Conservation (phyloP, 495 filamentous ascomycete genomes). For the Entonaema liquescens region DNA sequence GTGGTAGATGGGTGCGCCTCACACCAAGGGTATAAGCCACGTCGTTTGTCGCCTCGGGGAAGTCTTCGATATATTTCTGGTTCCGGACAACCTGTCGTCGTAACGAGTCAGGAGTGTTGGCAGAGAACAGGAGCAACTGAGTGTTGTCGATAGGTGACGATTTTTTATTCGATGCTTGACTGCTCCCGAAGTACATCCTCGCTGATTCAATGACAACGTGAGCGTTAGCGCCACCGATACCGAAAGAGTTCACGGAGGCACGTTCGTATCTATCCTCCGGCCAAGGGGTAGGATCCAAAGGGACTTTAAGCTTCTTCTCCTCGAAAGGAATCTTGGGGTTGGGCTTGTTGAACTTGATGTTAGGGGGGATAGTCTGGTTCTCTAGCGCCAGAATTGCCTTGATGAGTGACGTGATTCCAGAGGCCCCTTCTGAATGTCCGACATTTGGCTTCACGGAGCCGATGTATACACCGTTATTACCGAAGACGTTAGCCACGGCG, state of each 20-base stretch:
- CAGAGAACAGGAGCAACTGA: constrained; percentile 34
- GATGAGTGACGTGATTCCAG: constrained; percentile 60
- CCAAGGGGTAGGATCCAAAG: constrained; percentile 42
- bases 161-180: constrained; percentile 38
- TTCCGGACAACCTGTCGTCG: background rate
- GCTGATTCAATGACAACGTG: constrained; percentile 57
- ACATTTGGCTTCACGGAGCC: constrained; percentile 59
- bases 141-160: constrained; percentile 42
- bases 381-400: constrained; percentile 59
- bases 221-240: constrained; percentile 62
- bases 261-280: constrained; percentile 33
- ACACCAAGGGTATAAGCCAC: constrained; percentile 33
- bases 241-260: constrained; percentile 43
- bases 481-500: constrained; percentile 47
- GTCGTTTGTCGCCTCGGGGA: constrained; percentile 26
- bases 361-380: constrained; percentile 52
- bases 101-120: constrained; percentile 29
- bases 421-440: constrained; percentile 61
- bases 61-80: constrained; percentile 5
- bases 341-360: constrained; percentile 53
- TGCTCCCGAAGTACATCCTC: background rate
- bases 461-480: constrained; percentile 50
- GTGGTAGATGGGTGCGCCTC: constrained; percentile 36
- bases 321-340: constrained; percentile 52
- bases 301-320: constrained; percentile 44